Evolutionary conservation across 306 rosid species (phyloP).

Genomic region (Nissolia schottii): DNA sequence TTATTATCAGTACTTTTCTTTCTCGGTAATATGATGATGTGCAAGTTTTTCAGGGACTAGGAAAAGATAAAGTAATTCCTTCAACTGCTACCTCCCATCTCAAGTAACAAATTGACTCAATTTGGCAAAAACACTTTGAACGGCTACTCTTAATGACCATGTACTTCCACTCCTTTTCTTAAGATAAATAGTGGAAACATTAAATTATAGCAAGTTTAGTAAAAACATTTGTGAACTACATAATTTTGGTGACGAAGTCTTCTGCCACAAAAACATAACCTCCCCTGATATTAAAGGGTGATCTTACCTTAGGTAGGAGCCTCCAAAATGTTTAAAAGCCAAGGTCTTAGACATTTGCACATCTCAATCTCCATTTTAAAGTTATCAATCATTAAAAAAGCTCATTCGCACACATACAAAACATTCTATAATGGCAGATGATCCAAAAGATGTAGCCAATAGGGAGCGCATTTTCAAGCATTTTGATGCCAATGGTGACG

Average conservation of each 20-base stretch:
- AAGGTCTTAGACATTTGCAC: background rate
- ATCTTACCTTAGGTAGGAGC: slow-evolving; percentile 24
- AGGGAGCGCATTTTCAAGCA: slow-evolving; percentile 63
- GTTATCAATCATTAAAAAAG: background rate
- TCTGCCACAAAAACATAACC: background rate
- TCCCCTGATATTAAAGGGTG: slow-evolving; percentile 30
- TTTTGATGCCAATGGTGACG: slow-evolving; percentile 65
- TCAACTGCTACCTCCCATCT: background rate
- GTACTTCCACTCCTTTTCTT: background rate
- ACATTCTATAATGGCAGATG: slow-evolving; percentile 16
- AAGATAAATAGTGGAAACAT: background rate
- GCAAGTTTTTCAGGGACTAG: background rate
- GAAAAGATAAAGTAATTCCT: background rate
- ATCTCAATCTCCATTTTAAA: slow-evolving; percentile 13
- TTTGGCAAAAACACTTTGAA: slow-evolving; percentile 12
- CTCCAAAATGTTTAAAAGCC: slow-evolving; percentile 27
- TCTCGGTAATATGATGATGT: background rate
- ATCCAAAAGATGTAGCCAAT: slow-evolving; percentile 45
- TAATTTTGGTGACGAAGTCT: slow-evolving; percentile 23
- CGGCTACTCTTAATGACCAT: background rate
- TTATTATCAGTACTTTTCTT: background rate
- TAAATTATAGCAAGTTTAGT: background rate
- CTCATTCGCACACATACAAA: slow-evolving; percentile 9
- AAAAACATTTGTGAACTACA: slow-evolving; percentile 11
- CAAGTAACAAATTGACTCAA: background rate